Evolutionary conservation across 2,329 filamentous ascomycete genomes (phyloP), one percentile per base, ranked within the genome.

Genomic region (Fusarium domesticum): DNA sequence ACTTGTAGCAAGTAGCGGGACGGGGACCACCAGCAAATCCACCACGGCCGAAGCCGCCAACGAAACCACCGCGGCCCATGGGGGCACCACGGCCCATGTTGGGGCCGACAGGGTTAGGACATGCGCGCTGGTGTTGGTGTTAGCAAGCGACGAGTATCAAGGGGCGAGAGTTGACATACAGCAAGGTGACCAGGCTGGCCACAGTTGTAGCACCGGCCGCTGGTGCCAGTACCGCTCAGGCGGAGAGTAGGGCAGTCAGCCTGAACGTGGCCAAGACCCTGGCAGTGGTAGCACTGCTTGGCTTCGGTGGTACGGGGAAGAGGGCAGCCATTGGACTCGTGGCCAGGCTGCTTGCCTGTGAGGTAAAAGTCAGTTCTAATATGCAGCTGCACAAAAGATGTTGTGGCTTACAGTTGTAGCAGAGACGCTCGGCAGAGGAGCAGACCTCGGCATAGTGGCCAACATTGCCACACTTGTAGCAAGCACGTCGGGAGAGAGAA

Each of bases 211-310:
- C 93, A 98, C 60, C 90, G 89, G 54, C 89, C 89, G 67, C 86
- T 84, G 49, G 85, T 84, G 53, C 84, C 81, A 60, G 85, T 86
- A 57, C 87, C 91, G 70, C 84, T 95, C 69, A 98, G 73, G 60
- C 93, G 89, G 55, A 98, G 82, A 51, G 93, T 97, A 63, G 93
- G 93, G 81, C 93, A 98, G 71, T 98, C 93, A 59, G 93, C 93
- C 77, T 98, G 93, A 63, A 98, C 93, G 69, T 98, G 93, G 58
- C 93, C 93, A 51, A 97, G 82, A 47, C 93, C 93, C 77, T 97
- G 93, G 80, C 93, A 98, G 76, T 97, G 93, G 71, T 98, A 98
- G 83, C 93, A 98, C 79, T 98, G 93, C 84, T 98, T 98, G 41
- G 90, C 90, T 75, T 98, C 93, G 55, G 93, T 96, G 50, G 92